A percentile compares a stretch with the other conserved stretches of the same genome.
These are phyloP conservation scores for Ophiostoma angusticollis DNA, from an alignment of 2,329 filamentous ascomycete genomes.

Conservation along the genomic window DNA sequence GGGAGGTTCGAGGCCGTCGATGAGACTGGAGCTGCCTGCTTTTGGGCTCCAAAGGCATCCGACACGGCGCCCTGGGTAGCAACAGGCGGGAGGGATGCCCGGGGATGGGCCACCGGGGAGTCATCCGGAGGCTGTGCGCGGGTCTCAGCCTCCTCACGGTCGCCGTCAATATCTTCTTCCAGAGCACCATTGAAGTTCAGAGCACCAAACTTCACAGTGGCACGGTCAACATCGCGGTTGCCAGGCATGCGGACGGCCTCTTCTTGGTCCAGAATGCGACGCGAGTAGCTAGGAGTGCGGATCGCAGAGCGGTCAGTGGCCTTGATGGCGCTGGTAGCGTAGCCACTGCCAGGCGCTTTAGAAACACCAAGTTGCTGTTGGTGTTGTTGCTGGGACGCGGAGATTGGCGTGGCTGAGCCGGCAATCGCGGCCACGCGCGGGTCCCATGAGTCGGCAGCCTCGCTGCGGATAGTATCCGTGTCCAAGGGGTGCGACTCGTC, in stretches of 20 bases:
- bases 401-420: constrained; percentile 53
- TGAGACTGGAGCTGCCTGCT: constrained; percentile 24
- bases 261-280: constrained; percentile 83
- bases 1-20: constrained; percentile 29
- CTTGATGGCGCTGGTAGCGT: constrained; percentile 70
- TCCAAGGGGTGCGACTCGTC: constrained; percentile 66
- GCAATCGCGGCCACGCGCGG: constrained; percentile 46
- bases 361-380: constrained; percentile 41
- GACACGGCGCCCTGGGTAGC: constrained; percentile 40
- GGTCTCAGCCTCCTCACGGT: constrained; percentile 90
- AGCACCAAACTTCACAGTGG: constrained; percentile 91
- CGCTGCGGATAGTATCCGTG: constrained; percentile 79
- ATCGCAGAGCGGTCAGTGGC: constrained; percentile 49
- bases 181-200: constrained; percentile 77
- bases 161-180: constrained; percentile 82
- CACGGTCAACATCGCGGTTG: constrained; percentile 85
- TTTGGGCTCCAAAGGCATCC: constrained; percentile 42
- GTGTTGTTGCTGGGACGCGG: constrained; percentile 49
- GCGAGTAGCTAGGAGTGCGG: constrained; percentile 69
- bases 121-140: constrained; percentile 86
- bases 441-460: constrained; percentile 75
- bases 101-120: constrained; percentile 74
- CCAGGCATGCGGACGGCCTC: constrained; percentile 97
- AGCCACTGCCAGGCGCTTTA: constrained; percentile 56
- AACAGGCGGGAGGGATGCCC: constrained; percentile 73